A percentile compares a stretch with the other conserved stretches of the same genome.
phyloP scores from a whole-genome alignment of 768 basidiomycete species.

The Gelatoporia subvermispora region DNA sequence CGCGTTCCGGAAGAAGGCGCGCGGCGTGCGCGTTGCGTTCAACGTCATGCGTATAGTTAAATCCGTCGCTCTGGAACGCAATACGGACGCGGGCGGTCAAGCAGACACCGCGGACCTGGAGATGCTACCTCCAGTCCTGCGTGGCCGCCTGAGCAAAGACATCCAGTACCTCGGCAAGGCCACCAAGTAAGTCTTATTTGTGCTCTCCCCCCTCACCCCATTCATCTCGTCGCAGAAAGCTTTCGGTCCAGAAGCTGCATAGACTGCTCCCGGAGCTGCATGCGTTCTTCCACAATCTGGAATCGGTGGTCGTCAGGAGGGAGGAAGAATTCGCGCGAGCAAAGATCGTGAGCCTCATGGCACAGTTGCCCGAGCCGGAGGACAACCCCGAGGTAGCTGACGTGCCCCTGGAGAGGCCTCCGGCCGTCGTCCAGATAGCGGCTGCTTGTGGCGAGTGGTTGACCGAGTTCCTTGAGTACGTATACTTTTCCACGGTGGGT shows the following conservation, averaged over 20 bases:
- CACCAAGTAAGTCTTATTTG: constrained; percentile 46
- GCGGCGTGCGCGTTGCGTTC: constrained; percentile 43
- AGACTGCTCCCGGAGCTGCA: constrained; percentile 38
- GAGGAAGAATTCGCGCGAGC: constrained; percentile 28
- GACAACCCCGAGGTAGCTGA: neutral
- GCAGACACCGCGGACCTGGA: constrained; percentile 22
- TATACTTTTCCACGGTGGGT: constrained; percentile 1
- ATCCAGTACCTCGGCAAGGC: constrained; percentile 42
- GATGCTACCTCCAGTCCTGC: constrained; percentile 41
- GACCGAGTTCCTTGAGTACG: constrained; percentile 44
- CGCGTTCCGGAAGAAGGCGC: constrained; percentile 27
- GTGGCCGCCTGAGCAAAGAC: constrained; percentile 38
- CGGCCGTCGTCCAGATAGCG: constrained; percentile 10
- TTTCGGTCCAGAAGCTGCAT: constrained; percentile 29
- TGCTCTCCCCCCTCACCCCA: neutral
- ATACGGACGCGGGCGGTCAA: too few species aligned
- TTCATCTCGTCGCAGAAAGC: constrained; percentile 32
- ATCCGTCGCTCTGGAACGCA: constrained; percentile 20
- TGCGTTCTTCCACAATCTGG: constrained; percentile 30
- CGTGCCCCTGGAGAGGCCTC: neutral
- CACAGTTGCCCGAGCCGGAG: constrained; percentile 6
- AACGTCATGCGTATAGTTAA: constrained; percentile 40
- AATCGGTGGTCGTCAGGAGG: constrained; percentile 25
- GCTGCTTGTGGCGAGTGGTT: constrained; percentile 46
- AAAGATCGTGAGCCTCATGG: constrained; percentile 10